Percentiles rank a stretch among this genome's conserved stretches.
Conservation (phyloP, 805 yeast species). For the Starmera quercuum region DNA sequence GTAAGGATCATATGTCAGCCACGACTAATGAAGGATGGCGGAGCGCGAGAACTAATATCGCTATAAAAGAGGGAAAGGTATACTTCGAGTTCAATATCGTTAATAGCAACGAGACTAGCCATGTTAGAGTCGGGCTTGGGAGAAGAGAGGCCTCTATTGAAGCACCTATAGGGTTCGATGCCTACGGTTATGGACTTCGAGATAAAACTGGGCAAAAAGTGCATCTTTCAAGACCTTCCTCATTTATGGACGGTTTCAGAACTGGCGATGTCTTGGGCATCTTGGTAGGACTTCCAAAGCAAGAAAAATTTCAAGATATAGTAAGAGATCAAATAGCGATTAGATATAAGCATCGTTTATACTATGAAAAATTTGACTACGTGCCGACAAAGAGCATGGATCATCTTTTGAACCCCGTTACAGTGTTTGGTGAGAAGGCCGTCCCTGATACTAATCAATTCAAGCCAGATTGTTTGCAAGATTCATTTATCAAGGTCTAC, state of each 20-base stretch:
- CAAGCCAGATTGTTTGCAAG: conserved; percentile 40
- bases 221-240: conserved; percentile 63
- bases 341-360: conserved; percentile 65
- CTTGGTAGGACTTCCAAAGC: conserved; percentile 58
- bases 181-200: conserved; percentile 86
- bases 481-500: conserved; percentile 60
- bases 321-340: conserved; percentile 84
- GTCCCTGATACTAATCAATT: conserved; percentile 41
- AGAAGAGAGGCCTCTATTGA: conserved; percentile 85
- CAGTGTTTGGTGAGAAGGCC: conserved; percentile 63
- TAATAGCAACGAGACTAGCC: conserved; percentile 28
- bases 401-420: conserved; percentile 64
- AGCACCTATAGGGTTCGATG: conserved; percentile 94
- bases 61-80: conserved; percentile 70
- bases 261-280: conserved; percentile 84
- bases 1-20: conserved; percentile 32
- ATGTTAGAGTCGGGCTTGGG: conserved; percentile 78
- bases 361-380: conserved; percentile 82
- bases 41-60: conserved; percentile 64
- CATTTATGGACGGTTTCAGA: conserved; percentile 51
- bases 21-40: conserved; percentile 74
- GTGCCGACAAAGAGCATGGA: conserved; percentile 63
- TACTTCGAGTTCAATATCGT: conserved; percentile 71
- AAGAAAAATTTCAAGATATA: conserved; percentile 38
- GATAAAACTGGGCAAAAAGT: conserved; percentile 71